Base-by-base conservation (phyloP, 2,329 filamentous ascomycete genomes). In the Penicillium brasilianum region DNA sequence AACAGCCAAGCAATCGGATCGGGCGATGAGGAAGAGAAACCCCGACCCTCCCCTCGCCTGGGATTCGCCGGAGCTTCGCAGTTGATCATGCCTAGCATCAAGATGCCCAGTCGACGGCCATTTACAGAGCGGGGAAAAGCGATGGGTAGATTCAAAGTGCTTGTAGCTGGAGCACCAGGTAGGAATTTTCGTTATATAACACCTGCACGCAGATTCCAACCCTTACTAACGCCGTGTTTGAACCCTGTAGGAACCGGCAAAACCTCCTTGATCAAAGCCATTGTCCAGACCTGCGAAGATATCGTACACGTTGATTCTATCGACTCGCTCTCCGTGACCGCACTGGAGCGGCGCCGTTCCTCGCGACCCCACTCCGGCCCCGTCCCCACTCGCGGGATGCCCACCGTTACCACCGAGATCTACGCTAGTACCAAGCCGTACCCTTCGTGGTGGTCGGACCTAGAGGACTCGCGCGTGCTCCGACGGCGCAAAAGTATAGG, bases 41-140 rank as follows among this genome's bases (percentile, higher is more conserved):
- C 61, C 13, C 57, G 61, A 10, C 67, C 64, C 8, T 73, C 74
- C 9, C 69, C 70, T 10, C 70, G 71, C 52, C 57, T 75, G 34
- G 67, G 62, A 3, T 70, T 72, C 30, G 76, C 78, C 61, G 76
- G 80, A 71, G 70, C 79, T 13, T 79, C 81, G n/a, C 93, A 98
- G 76, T 84, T 99, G n/a, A 91, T 99, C 62, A 99, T 99, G 95
- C 95, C 95, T 5, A 97, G 93, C 72, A 89, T 99, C 70, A 88
- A 87, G 63, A 95, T 99, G 86, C 94, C 95, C 3, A 90, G 87
- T 62, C 88, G 95, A 53, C 85, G 93, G 55, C 93, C 93, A 0
- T 98, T 98, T 75, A 97, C 95, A 0, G 87, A 90, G n/a, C 85
- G 86, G 50, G 95, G 95, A 16, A 94, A 90, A 78, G 85, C 84